Evolutionary conservation across 371 early-diverging fungal species (phyloP), one percentile per base, ranked within the genome.

Genomic region (Mucor sp.): DNA sequence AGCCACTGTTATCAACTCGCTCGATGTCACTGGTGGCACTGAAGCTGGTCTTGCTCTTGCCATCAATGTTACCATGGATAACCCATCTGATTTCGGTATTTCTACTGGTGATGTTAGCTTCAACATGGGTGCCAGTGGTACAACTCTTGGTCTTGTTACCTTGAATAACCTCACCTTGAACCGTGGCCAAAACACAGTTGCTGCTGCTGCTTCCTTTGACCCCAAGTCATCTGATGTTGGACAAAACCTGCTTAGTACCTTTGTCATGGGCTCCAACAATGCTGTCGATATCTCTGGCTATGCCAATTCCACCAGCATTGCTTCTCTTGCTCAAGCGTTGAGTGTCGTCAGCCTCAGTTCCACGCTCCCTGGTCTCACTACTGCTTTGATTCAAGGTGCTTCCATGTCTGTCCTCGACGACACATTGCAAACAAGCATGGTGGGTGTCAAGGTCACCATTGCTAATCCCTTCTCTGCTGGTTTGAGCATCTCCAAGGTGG

Each of bases 21-120:
- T 90, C 63, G 84, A 85, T 62, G 87, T 90, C 32, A 81, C 75
- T 5, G 89, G 86, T 57, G 90, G 90, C 50, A 69, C 80, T 9
- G 35, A 75, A 19, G 72, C 78, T 3, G 75, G 76, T 58, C 69
- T 90, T 58, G 65, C 78, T 23, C 76, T 90, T 60, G 78, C 79
- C 32, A 82, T 88, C 56, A 75, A 77, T 60, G 79, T 83, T 50
- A 78, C 82, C 48, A 82, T 90, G 80, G 70, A 63, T 58, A 90
- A 88, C 69, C 90, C 89, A 15, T 83, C 85, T 48, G 77, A 74
- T 60, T 80, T 89, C 32, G 71, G 80, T 27, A 89, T 90, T 56
- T 58, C 76, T 27, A 81, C 83, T 30, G 86, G 86, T 55, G 80
- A 88, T 63, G 79, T 86, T 32, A 63, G 61, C 56, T 80, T 87